Evolutionary conservation across 108 stramenopile genomes (phyloP), one percentile per base, ranked within the genome.

Genomic region (Schizochytrium sp.): DNA sequence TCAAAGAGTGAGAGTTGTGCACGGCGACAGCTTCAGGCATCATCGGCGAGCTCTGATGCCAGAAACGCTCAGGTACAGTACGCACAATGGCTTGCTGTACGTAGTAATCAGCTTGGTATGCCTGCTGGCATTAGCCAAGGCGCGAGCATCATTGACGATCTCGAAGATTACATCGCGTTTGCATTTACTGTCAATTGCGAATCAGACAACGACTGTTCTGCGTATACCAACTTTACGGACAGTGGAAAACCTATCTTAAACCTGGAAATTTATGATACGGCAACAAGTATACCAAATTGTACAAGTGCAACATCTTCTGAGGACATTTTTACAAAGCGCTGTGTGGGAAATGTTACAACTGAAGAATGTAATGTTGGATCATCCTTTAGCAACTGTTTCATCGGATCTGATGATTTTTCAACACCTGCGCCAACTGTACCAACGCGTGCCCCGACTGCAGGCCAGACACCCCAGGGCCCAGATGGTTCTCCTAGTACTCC

Each of bases 131-230:
- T 83, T 10, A n/a, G 53, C 5, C 28, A 49, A 10, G 76, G 50
- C 0, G 7, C 47, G 0, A 7, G 50, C 0, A 17, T 83, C 17
- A 28, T 28, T 7, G 76, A 38, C 10, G 10, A 10, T 40, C 15
- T 83, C 0, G 5, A 47, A 38, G 76, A 83, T 0, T 10, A 55
- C 5, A 55, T 42, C 28, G 76, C 47, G 13, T 83, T 83, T 42
- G 76, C 76, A 0, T 55, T 83, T 28, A 10, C 76, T 12, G 8
- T 55, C 47, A 83, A 83, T 40, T 83, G 76, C 3, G 45, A 55
- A 53, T n/a, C 47, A n/a, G 45, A 46, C 45, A 38, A 5, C 8
- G 38, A 8, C 15, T 83, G 76, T 42, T 47, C 49, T 5, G 8
- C 5, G 47, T 83, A 83, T 28, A 7, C 76, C 19, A 28, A 13